A percentile compares a stretch with the other conserved stretches of the same genome.
Conservation (phyloP, 1,139 yeast species). For the Arxiozyma heterogenica region DNA sequence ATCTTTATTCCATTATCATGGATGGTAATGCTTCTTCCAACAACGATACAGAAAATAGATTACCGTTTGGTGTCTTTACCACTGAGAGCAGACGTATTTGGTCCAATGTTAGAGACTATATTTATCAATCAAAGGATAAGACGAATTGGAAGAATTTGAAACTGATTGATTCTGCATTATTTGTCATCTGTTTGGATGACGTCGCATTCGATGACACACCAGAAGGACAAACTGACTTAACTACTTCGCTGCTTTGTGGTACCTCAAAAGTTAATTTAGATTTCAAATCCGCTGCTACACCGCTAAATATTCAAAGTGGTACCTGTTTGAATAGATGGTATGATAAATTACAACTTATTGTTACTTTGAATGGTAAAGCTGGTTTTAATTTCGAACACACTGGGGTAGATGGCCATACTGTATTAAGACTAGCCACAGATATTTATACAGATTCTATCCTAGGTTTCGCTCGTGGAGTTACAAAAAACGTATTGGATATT, state of each 20-base stretch:
- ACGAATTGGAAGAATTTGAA: conserved; percentile 62
- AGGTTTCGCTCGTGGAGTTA: conserved; percentile 76
- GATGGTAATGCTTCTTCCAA: conserved; percentile 33
- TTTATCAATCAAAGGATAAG: conserved; percentile 35
- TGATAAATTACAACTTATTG: conserved; percentile 80
- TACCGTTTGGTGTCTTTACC: conserved; percentile 82
- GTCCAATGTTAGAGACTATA: conserved; percentile 59
- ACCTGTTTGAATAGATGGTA: conserved; percentile 95
- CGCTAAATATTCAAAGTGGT: conserved; percentile 79
- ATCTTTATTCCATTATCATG: conserved; percentile 63
- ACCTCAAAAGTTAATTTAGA: conserved; percentile 40
- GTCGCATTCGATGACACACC: conserved; percentile 46
- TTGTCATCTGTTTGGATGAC: conserved; percentile 75
- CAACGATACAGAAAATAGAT: conserved; percentile 38
- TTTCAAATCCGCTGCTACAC: conserved; percentile 7
- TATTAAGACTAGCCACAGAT: conserved; percentile 76
- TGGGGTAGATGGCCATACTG: conserved; percentile 94
- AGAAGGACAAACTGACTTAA: conserved; percentile 46
- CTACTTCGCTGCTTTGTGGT: conserved; percentile 83
- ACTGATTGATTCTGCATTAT: conserved; percentile 71
- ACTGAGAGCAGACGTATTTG: conserved; percentile 81
- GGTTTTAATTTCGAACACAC: conserved; percentile 93
- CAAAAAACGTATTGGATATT: conserved; percentile 60
- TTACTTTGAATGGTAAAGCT: conserved; percentile 86
- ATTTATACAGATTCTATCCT: conserved; percentile 85